Evolutionary conservation across 306 rosid genomes (phyloP), one percentile per base, ranked within the genome.

Genomic region (Fragaria ananassa): DNA sequence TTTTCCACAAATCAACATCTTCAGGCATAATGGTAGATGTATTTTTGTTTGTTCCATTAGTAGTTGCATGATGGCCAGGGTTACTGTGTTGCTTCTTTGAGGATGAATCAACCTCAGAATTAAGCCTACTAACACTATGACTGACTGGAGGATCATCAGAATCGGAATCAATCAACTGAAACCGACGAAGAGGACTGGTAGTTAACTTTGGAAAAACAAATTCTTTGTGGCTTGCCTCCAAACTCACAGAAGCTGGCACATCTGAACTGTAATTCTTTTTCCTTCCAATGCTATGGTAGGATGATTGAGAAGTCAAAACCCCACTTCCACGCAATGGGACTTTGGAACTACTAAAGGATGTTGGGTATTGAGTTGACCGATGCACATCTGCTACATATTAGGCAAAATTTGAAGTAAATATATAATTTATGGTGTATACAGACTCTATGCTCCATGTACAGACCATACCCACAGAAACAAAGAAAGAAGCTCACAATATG

Each of bases 161-260:
- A 72, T 93, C 97, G 17, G 95, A 91, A 78, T 91, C 93, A 82
- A 90, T 66, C 81, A 91, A 84, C 58, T 88, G 93, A 78, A 94
- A 94, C 83, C 76, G 89, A 49, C 95, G 89, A 71, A 95, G 90
- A 72, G 98, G 97, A 81, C 98, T 92, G 49, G 81, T 60, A 6
- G 88, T 87, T 70, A 87, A 82, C 78, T 84, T 83, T 1, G 93
- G 85, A 82, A 91, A 90, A 76, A 84, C 27, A 11, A 76, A 76
- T 35, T 76, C 88, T 14, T 60, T 78, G 75, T 46, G 42, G 62
- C 79, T 78, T 0, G 72, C 74, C 77, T 88, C 89, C 76, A 77
- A 68, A 71, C 61, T 67, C 29, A 68, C 53, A 23, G 91, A 87
- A 86, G 78, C 63, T 10, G 88, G 68, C 46, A 72, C 51, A 71